Evolutionary conservation across 2,329 filamentous ascomycete species (phyloP).

Genomic region (Microsporum canis): DNA sequence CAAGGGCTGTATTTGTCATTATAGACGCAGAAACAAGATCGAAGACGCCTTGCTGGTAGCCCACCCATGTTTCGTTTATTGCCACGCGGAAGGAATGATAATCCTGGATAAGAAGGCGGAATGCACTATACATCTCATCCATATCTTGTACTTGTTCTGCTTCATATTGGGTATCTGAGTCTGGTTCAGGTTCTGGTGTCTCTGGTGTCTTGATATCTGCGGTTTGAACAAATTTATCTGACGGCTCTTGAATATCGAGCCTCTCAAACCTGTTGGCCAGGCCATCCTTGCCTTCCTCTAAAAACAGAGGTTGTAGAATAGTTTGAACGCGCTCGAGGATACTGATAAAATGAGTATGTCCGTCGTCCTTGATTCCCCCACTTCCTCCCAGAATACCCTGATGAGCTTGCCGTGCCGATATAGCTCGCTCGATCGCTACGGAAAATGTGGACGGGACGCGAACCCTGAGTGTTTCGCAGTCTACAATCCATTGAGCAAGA

Average conservation of each 20-base stretch:
- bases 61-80: constrained; percentile 16
- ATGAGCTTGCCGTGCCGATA: constrained; percentile 7
- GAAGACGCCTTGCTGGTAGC: constrained; percentile 14
- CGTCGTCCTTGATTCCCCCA: constrained; percentile 7
- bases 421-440: constrained; percentile 7
- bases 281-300: background rate
- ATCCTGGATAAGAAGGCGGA: constrained; percentile 18
- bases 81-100: constrained; percentile 14
- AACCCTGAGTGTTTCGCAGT: constrained; percentile 5
- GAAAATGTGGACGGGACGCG: constrained; percentile 7
- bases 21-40: constrained; percentile 20
- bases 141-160: constrained; percentile 24
- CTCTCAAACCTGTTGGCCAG: constrained; percentile 26
- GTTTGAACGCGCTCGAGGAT: constrained; percentile 8
- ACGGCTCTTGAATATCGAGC: constrained; percentile 31
- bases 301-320: constrained; percentile 6
- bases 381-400: background rate
- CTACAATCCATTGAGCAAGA: constrained; percentile 11
- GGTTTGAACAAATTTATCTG: constrained; percentile 27
- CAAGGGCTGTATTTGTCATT: constrained; percentile 20
- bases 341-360: constrained; percentile 14
- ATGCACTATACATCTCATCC: constrained; percentile 14
- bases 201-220: constrained; percentile 18
- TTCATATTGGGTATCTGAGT: constrained; percentile 19
- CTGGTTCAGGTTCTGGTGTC: background rate